Base-by-base conservation (phyloP, 1,284 basidiomycete genomes). In the Ceratobasidium sp. region DNA sequence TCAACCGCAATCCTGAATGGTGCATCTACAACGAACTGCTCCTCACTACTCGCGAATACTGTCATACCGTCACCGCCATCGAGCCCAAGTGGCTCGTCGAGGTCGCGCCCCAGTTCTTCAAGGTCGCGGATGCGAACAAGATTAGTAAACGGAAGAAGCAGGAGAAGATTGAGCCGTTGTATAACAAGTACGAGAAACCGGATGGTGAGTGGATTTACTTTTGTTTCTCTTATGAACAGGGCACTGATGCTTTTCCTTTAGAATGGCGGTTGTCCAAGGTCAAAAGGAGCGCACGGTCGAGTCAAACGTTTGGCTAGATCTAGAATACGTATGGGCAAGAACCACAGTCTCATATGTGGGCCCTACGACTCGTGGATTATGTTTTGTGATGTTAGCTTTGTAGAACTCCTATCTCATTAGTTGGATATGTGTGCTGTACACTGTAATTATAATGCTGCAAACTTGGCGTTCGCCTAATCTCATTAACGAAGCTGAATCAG, bases 11-110 rank as follows among this genome's bases (percentile, higher is more conserved):
- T 24, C 91, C 92, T 0, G 91, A 93, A 82, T 93, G 91, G 89
- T 87, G 89, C 76, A 87, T 94, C 78, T 94, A 93, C 82, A 90
- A 93, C 83, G 92, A 93, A 79, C 82, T 94, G 77, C 88, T 93
- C 73, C 83, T 92, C 75, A 93, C 91, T 15, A 91, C 90, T 57
- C 88, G 91, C 77, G 97, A 98, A 83, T 99, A 99, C 83, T 98
- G 96, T 86, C 95, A 96, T 81, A 97, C 97, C 79, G 95, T 97
- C 33, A 98, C 96, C 1, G 95, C 96, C 0, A 91, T 99, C 76
- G 98, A 99, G 82, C 97, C 98, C 1, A 98, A 98, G 84, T 99
- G 98, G 98, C 89, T 99, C 17, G 94, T 97, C 7, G 97, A 99
- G 81, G 97, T 98, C 27, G 97, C 98, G 14, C 97, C 97, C 8